These are phyloP conservation scores for Mycosarcoma maydis DNA, from an alignment of 1,284 basidiomycete genomes.

Conservation along the genomic window DNA sequence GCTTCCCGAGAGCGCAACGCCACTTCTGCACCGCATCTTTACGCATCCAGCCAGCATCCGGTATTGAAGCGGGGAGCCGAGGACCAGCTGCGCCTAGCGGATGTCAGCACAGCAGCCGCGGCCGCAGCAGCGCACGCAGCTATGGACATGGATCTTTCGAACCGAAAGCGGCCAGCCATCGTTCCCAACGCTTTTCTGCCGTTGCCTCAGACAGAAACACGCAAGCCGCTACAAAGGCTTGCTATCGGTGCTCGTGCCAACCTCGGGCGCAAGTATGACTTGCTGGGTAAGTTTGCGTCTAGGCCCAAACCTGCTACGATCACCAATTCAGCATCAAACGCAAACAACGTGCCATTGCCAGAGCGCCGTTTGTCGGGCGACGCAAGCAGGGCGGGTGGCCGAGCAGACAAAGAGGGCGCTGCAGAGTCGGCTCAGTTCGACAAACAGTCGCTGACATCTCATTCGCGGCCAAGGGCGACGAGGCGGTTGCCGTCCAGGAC, in stretches of 20 bases:
- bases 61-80: constrained; percentile 1
- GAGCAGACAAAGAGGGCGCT: constrained; percentile 4
- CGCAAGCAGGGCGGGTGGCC: background rate
- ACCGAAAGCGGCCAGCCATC: constrained; percentile 31
- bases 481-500: constrained; percentile 10
- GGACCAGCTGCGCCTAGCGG: constrained; percentile 15
- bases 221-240: constrained; percentile 30
- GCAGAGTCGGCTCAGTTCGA: background rate
- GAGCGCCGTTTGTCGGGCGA: constrained; percentile 4
- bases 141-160: constrained; percentile 15
- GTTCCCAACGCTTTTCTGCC: constrained; percentile 45
- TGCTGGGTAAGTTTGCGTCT: constrained; percentile 41
- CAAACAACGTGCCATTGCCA: constrained; percentile 1
- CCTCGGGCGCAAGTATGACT: constrained; percentile 38
- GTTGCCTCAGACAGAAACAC: constrained; percentile 14
- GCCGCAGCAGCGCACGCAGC: constrained; percentile 35
- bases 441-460: constrained; percentile 3
- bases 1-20: constrained; percentile 12
- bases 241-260: constrained; percentile 18
- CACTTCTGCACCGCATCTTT: background rate
- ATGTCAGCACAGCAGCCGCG: constrained; percentile 30
- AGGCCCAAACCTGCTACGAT: constrained; percentile 19
- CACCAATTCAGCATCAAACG: background rate
- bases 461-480: constrained; percentile 1
- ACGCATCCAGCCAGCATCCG: constrained; percentile 1